Base-by-base conservation (phyloP, 2,329 filamentous ascomycete species). In the Remersonia thermophila region DNA sequence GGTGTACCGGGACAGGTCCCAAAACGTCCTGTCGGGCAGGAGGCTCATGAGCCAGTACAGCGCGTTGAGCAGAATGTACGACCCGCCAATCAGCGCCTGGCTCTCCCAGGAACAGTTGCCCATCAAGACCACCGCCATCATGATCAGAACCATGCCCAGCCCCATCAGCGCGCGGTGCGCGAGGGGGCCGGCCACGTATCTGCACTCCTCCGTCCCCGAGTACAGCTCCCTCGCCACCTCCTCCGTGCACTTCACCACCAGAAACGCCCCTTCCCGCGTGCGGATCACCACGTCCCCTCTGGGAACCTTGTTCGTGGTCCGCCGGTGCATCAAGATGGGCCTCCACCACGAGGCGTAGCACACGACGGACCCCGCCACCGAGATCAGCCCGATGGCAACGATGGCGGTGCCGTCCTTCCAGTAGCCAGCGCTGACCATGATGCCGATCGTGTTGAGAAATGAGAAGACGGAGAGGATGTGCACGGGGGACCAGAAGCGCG, bases 201-300 rank as follows among this genome's bases (percentile, higher is more conserved):
- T 50, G 52, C 74, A 78, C 47, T 71, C 66, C 45, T 77, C 73
- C 0, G 69, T 75, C 12, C 71, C 71, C 0, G 63, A 66, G 53
- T 77, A 78, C 0, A 79, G 61, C 49, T 78, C 73, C n/a, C 74
- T 63, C 2, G 72, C 69, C 2, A 78, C 67, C 23, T 73, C 66
- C 50, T 78, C 73, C 4, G 65, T 63, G 47, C 73, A 77, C 31
- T 60, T 59, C 12, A 79, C 57, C 6, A 76, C 56, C 2, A 79
- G 51, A 44, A 78, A 76, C 2, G 69, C 72, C 2, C 73, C 73
- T 45, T 71, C 67, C 5, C 71, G 65, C 1, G 73, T 77, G 18
- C 68, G 64, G 37, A 78, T 75, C 18, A 77, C 63, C n/a, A 79
- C 64, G 43, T 78, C 73, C 2, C 72, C 73, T 2, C 45, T 47